A percentile compares a stretch with the other conserved stretches of the same genome.
Conservation (phyloP, 116 monocot genomes). For the Trichopus zeylanicus region DNA sequence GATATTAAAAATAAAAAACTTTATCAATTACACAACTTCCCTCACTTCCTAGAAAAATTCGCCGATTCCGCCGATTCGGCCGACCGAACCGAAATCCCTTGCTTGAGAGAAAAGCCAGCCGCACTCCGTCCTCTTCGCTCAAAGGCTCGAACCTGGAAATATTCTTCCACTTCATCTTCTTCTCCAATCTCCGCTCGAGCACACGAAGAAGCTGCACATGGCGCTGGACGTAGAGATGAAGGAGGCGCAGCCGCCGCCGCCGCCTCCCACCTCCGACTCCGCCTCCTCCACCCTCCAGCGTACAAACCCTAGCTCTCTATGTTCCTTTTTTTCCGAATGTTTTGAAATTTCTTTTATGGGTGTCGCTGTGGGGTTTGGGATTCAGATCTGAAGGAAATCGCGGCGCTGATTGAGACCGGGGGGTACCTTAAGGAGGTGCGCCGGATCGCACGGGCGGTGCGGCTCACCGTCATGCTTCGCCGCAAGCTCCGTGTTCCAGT, state of each 20-base stretch:
- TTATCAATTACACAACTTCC: too few relatives aligned
- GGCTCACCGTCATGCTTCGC: slow-evolving; percentile 55
- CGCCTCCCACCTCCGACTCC: slow-evolving; percentile 6
- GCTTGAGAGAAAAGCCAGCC: not conserved
- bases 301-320: slow-evolving; percentile 12
- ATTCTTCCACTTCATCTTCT: too few relatives aligned
- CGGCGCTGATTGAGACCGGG: slow-evolving; percentile 53
- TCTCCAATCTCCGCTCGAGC: not conserved
- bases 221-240: slow-evolving; percentile 52
- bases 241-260: slow-evolving; percentile 16
- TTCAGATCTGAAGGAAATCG: slow-evolving; percentile 71
- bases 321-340: not conserved
- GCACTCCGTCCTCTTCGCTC: not conserved
- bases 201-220: slow-evolving; percentile 4
- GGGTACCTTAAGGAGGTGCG: slow-evolving; percentile 65
- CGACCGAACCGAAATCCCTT: not conserved
- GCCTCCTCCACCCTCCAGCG: slow-evolving; percentile 19
- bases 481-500: slow-evolving; percentile 29
- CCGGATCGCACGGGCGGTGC: slow-evolving; percentile 53
- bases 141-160: not conserved
- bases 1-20: too few relatives aligned
- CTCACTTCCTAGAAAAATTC: too few relatives aligned
- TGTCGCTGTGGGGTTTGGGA: not conserved
- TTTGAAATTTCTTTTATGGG: not conserved
- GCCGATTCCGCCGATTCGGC: not conserved